phyloP scores from a whole-genome alignment of 2,329 filamentous ascomycete genomes.

The Penicillium frequentans region DNA sequence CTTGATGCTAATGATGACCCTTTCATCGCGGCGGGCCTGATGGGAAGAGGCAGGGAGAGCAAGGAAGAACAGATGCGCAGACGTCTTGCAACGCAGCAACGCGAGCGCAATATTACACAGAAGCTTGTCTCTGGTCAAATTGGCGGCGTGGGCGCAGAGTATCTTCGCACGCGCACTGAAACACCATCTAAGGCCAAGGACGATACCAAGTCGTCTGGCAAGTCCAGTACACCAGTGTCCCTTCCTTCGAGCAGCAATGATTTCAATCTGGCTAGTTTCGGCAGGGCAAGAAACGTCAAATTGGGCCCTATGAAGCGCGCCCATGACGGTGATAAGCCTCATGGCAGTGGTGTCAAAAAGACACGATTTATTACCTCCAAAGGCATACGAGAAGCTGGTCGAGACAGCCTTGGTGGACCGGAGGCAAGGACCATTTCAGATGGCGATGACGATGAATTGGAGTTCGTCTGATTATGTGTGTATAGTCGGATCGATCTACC shows the following conservation, averaged over 20 bases:
- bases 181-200: conserved; percentile 4
- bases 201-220: conserved; percentile 8
- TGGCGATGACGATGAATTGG: conserved; percentile 51
- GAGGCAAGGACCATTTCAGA: conserved; percentile 44
- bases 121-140: conserved; percentile 38
- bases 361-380: conserved; percentile 77
- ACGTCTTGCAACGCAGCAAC: conserved; percentile 43
- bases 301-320: conserved; percentile 43
- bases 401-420: conserved; percentile 65
- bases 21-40: conserved; percentile 41
- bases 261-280: conserved; percentile 28
- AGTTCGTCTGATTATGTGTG: conserved; percentile 39
- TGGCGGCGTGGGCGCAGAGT: conserved; percentile 44
- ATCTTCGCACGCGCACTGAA: conserved; percentile 41
- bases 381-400: conserved; percentile 73
- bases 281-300: conserved; percentile 40
- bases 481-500: not conserved
- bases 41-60: conserved; percentile 40
- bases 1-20: conserved; percentile 46
- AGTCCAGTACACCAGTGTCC: conserved; percentile 14
- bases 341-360: conserved; percentile 55
- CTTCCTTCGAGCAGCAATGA: conserved; percentile 9
- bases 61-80: conserved; percentile 45
- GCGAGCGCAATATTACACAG: conserved; percentile 46
- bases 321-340: conserved; percentile 34